Percentiles rank a stretch among this genome's conserved stretches.
Conservation (phyloP, 2,329 filamentous ascomycete species). For the Exophiala mesophila region DNA sequence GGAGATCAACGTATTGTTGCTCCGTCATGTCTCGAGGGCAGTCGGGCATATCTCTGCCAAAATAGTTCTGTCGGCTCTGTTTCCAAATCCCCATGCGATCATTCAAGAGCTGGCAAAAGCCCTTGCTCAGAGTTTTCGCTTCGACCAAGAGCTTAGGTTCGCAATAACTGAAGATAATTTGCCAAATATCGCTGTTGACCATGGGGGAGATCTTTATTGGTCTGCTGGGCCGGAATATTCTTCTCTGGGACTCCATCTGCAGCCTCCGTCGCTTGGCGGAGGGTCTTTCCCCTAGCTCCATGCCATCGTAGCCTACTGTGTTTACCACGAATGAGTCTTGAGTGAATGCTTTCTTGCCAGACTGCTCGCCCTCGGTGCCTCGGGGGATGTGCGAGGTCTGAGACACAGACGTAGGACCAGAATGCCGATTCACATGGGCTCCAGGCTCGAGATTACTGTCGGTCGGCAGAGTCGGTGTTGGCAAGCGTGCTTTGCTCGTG, state of each 20-base stretch:
- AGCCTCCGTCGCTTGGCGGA: neutral
- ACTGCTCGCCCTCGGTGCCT: neutral
- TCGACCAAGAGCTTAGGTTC: constrained; percentile 21
- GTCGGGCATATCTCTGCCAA: constrained; percentile 17
- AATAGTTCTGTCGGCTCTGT: constrained; percentile 18
- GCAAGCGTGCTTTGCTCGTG: neutral
- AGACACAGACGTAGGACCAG: too few species aligned
- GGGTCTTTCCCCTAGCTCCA: constrained; percentile 3
- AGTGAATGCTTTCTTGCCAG: neutral
- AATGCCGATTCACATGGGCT: neutral
- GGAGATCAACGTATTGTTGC: constrained; percentile 23
- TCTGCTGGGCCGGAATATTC: constrained; percentile 4
- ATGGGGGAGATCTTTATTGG: constrained; percentile 14
- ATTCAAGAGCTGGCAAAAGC: constrained; percentile 18
- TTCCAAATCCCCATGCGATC: constrained; percentile 22
- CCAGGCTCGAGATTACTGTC: neutral
- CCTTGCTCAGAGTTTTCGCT: constrained; percentile 20
- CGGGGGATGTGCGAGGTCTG: too few species aligned
- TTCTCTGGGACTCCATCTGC: neutral
- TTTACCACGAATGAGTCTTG: constrained; percentile 9
- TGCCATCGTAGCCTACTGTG: constrained; percentile 6
- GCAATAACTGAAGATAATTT: constrained; percentile 21
- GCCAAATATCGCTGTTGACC: constrained; percentile 23
- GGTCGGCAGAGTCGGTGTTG: neutral
- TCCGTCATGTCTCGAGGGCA: constrained; percentile 23